A percentile compares a stretch with the other conserved stretches of the same genome.
These are phyloP conservation scores for Cutaneotrichosporon curvatum DNA, from an alignment of 1,284 basidiomycete genomes.

Conservation along the genomic window DNA sequence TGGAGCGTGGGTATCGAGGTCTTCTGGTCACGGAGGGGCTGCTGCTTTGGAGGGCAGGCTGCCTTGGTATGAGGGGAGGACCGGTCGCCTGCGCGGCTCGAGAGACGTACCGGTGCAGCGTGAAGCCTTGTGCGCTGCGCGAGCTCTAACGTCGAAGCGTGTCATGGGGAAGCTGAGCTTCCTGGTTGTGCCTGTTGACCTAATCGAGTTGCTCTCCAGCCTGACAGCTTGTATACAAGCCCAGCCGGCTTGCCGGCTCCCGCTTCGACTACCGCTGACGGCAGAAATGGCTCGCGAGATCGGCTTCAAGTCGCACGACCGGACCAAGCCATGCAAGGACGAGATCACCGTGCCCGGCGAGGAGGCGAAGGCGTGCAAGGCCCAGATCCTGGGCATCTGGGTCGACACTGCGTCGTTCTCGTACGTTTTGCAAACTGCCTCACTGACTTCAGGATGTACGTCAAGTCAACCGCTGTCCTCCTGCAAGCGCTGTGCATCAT, in stretches of 20 bases:
- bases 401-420: conserved; percentile 82
- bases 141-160: too few relatives aligned
- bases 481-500: conserved; percentile 83
- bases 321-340: conserved; percentile 23
- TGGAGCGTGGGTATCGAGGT: conserved; percentile 34
- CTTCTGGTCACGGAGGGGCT: too few relatives aligned
- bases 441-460: conserved; percentile 59
- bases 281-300: conserved; percentile 42
- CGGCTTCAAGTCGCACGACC: conserved; percentile 35
- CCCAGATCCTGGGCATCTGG: conserved; percentile 54
- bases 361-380: conserved; percentile 31
- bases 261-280: not conserved
- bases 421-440: conserved; percentile 47
- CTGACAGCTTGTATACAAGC: not conserved
- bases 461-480: conserved; percentile 74
- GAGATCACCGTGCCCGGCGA: conserved; percentile 6
- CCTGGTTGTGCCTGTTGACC: too few relatives aligned
- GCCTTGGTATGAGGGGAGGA: not conserved
- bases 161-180: too few relatives aligned
- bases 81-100: too few relatives aligned
- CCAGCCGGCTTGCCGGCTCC: not conserved
- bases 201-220: not conserved
- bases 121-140: too few relatives aligned
- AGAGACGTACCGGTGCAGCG: too few relatives aligned
- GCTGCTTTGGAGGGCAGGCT: too few relatives aligned